Evolutionary conservation across 352 stramenopile species (phyloP), one percentile per base, ranked within the genome.

Genomic region (Phytophthora boehmeriae): DNA sequence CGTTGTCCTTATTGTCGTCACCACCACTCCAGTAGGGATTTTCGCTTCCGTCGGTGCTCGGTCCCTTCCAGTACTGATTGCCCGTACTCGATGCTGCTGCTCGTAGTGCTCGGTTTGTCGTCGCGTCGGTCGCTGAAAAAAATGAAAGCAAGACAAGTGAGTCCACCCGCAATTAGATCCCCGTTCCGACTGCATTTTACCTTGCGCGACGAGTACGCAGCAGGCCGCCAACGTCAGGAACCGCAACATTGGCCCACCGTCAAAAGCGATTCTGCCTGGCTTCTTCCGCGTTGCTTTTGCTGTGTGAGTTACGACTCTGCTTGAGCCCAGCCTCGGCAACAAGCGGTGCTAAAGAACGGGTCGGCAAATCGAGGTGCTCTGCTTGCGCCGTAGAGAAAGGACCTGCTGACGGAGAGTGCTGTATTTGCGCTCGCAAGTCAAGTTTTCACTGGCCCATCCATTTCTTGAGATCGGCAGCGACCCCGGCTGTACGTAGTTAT

Each of bases 341-440:
- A 68, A 66, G 51, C 67, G 63, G 57, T 30, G 46, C 45, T 63
- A 67, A 55, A 48, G 50, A 71, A 71, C 34, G 58, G 57, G 48
- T 44, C 51, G 9, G 38, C 58, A 68, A 71, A 68, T 64, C 56
- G 55, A 39, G 52, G 48, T 49, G 23, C 48, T 54, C 34, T 53
- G 62, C 62, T 28, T 35, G 0, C 44, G 11, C 63, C 42, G 36
- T 45, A 70, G 54, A 70, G 59, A 65, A 60, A 39, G 61, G 48
- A 30, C 13, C 9, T 48, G 17, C 34, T 41, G 48, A n/a, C 54
- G 67, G 19, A 67, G 50, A 44, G 38, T 6, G n/a, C 34, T 41
- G 34, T 2, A 19, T 13, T 41, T 17, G 55, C 50, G 54, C 35
- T 54, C 35, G 17, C 25, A 14, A 19, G 3, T 13, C 1, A 4